Evolutionary conservation across 202 grass and related monocot genomes (phyloP), one percentile per base, ranked within the genome.

Genomic region (Setaria italica): DNA sequence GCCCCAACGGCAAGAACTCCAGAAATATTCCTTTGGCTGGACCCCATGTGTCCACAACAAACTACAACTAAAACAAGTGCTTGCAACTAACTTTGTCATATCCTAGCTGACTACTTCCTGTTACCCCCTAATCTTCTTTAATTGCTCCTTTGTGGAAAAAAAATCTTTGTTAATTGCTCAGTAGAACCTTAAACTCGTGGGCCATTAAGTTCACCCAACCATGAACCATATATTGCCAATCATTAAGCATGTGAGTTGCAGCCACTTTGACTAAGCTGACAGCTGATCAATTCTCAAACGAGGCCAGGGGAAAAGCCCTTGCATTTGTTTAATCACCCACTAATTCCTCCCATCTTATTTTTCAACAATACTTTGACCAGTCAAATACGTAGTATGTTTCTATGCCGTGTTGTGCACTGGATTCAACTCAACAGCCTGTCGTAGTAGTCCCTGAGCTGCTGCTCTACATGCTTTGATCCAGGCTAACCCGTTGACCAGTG

Each of bases 221-320:
- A 37, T 46, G 56, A 25, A 25, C 25, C 17, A 14, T 79, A 58
- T 37, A 15, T 67, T 77, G 19, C 35, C 58, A 66, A 78, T 78
- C 72, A 86, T 86, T 77, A 89, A 80, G 12, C 89, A 90, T 29
- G 80, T 87, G 89, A 90, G 75, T 17, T 65, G 80, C 68, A 84
- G 53, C 76, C 80, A 41, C 80, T 80, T 76, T 87, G 80, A 87
- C 89, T 70, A 67, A 32, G 47, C 47, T 34, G 70, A 53, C 9
- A 46, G 4, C 30, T 16, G 35, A 86, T 48, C 59, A 46, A 47
- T 74, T 59, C 30, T 67, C 50, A 59, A 70, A 53, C 25, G 7
- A 70, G 69, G 69, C 17, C 62, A 85, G 46, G 47, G 11, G 2
- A 77, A 62, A 64, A 15, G 2, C 34, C 15, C 76, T 69, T 54